phyloP scores from a whole-genome alignment of 139 green algal species.

The Tetraselmis striata region DNA sequence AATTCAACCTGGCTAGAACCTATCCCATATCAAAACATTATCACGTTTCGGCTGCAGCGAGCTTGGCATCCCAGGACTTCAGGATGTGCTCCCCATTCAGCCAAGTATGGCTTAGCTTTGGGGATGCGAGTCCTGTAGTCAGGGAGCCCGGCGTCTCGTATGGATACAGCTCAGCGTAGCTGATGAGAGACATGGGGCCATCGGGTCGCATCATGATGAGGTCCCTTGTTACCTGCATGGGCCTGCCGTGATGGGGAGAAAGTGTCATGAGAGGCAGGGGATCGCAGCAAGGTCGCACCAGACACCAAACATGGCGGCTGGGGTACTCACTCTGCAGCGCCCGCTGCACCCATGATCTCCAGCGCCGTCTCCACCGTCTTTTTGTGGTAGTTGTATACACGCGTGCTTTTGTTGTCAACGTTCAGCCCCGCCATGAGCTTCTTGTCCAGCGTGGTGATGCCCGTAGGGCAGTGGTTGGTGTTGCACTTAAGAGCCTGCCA shows the following conservation, averaged over 20 bases:
- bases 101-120: neutral
- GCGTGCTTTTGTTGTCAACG: neutral
- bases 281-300: too few species aligned
- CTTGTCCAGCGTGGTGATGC: neutral
- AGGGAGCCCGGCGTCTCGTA: neutral
- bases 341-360: neutral
- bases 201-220: neutral
- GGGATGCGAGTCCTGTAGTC: neutral
- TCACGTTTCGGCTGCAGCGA: too few species aligned
- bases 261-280: neutral
- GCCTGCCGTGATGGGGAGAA: neutral
- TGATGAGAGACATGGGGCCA: neutral
- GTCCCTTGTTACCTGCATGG: neutral
- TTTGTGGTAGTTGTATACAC: neutral
- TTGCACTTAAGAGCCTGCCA: constrained; percentile 3
- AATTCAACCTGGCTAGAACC: too few species aligned
- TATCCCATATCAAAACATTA: too few species aligned
- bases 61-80: neutral
- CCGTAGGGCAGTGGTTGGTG: constrained; percentile 1
- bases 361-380: neutral
- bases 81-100: neutral
- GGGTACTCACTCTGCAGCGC: neutral
- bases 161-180: neutral
- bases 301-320: too few species aligned
- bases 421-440: neutral